Evolutionary conservation across 2,329 filamentous ascomycete species (phyloP).

Genomic region (Pseudogymnoascus sp.): DNA sequence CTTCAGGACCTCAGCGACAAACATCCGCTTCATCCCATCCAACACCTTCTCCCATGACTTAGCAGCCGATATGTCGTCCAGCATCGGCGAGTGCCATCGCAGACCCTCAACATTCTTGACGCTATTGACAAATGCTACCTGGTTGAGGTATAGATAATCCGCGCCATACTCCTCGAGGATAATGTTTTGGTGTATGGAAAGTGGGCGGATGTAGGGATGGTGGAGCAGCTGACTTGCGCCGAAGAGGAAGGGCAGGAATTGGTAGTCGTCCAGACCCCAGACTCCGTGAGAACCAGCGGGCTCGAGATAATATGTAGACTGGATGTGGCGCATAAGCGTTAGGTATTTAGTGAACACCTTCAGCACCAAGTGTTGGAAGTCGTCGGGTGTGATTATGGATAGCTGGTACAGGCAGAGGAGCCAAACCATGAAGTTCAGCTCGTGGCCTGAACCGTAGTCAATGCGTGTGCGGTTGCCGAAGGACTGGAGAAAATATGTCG

Average conservation of each 20-base stretch:
- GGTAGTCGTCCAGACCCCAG: slow-evolving; percentile 96
- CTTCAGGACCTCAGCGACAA: slow-evolving; percentile 79
- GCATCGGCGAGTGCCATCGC: slow-evolving; percentile 95
- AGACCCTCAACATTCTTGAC: slow-evolving; percentile 94
- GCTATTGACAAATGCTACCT: slow-evolving; percentile 88
- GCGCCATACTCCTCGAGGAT: slow-evolving; percentile 76
- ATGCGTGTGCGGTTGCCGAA: slow-evolving; percentile 83
- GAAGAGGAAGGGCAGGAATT: slow-evolving; percentile 92
- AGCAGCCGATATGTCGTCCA: slow-evolving; percentile 90
- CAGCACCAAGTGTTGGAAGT: slow-evolving; percentile 69
- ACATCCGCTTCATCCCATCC: slow-evolving; percentile 94
- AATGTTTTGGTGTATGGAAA: slow-evolving; percentile 78
- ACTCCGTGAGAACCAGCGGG: slow-evolving; percentile 95
- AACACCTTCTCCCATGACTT: slow-evolving; percentile 90
- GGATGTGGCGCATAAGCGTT: slow-evolving; percentile 74
- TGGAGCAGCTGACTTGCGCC: slow-evolving; percentile 82
- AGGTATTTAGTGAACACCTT: slow-evolving; percentile 77
- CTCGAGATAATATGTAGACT: slow-evolving; percentile 91
- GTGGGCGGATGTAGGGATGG: slow-evolving; percentile 71
- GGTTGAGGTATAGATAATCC: slow-evolving; percentile 85
- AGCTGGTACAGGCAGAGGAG: slow-evolving; percentile 87
- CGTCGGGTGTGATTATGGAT: slow-evolving; percentile 48
- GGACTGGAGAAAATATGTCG: slow-evolving; percentile 70
- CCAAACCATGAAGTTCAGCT: slow-evolving; percentile 96
- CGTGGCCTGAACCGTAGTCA: slow-evolving; percentile 95